These are phyloP conservation scores for Cymbidium sinense DNA, from an alignment of 106 monocot species.

Conservation along the genomic window DNA sequence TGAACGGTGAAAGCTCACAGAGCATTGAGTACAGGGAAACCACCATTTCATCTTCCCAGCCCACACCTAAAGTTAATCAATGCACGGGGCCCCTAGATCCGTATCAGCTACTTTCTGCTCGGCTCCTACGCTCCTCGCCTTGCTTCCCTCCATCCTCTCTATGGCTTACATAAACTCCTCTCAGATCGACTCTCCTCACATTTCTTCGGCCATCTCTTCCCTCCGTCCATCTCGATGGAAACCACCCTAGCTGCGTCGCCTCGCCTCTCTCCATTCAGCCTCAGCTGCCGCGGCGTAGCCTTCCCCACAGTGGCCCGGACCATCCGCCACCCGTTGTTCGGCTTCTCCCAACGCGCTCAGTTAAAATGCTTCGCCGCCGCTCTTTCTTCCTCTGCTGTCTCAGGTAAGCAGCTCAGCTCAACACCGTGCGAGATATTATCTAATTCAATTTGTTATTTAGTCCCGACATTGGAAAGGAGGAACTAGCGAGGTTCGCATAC, in stretches of 20 bases:
- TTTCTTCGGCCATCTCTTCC: background rate
- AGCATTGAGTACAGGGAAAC: background rate
- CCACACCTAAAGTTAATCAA: background rate
- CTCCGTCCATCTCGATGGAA: background rate
- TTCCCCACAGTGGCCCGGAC: background rate
- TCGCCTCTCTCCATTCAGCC: background rate
- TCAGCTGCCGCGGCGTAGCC: background rate
- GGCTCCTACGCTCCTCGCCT: background rate
- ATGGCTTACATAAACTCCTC: background rate
- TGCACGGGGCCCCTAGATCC: background rate
- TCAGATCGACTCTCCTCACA: no score
- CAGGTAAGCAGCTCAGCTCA: background rate
- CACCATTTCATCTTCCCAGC: background rate
- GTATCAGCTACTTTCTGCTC: background rate
- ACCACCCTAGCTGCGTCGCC: background rate
- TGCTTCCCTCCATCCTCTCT: background rate
- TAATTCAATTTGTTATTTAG: constrained; percentile 6
- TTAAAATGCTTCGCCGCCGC: constrained; percentile 6
- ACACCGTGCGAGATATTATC: background rate
- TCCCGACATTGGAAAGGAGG: constrained; percentile 17
- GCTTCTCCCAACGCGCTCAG: background rate
- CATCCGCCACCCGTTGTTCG: background rate
- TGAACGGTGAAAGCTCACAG: background rate
- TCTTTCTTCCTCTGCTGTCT: background rate
- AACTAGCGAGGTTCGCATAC: constrained; percentile 28